Base-by-base conservation (phyloP, 2,329 filamentous ascomycete species). In the Talaromyces verruculosus region DNA sequence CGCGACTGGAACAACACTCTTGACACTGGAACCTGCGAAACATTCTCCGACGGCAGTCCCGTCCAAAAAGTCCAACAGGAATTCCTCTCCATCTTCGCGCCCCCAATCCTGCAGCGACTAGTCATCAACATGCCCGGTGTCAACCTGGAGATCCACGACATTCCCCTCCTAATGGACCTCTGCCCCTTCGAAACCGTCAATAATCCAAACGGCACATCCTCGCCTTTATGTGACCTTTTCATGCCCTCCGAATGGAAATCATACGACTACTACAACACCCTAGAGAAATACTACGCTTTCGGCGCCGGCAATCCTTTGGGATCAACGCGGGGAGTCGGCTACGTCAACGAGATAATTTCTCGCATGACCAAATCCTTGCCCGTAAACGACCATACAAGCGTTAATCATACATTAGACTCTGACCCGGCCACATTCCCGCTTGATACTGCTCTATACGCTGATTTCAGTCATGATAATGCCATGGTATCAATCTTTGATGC, bases 391-490 rank as follows among this genome's bases (percentile, higher is more conserved):
- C 78, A 86, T 66, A 96, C 92, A 0, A 88, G 83, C 64, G 92
- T 89, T 5, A 97, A 97, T 77, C 82, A 80, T 41, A 96, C 93
- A 0, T 84, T 97, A 0, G 91, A 96, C 75, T 80, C 80, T 5
- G 82, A 87, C 66, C 79, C 84, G 0, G 74, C 78, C 6, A 93
- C 91, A 0, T 97, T 97, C 72, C 93, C 93, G 0, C 80, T 96
- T 0, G 83, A 85, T 68, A 78, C 81, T 51, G 80, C 79, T 11
- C 79, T 97, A 1, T 97, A 96, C 73, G 93, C 92, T 0, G 93
- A 97, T 77, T 97, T 97, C 74, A 91, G 89, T 68, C 93, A 97
- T 77, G 93, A 97, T 78, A 97, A 96, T 76, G 88, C 90, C 74
- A 92, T 97, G 88, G 87, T 86, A 35, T 85, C 85, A 7, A 87